Conservation (phyloP, 306 rosid species). For the Casuarina equisetifolia region DNA sequence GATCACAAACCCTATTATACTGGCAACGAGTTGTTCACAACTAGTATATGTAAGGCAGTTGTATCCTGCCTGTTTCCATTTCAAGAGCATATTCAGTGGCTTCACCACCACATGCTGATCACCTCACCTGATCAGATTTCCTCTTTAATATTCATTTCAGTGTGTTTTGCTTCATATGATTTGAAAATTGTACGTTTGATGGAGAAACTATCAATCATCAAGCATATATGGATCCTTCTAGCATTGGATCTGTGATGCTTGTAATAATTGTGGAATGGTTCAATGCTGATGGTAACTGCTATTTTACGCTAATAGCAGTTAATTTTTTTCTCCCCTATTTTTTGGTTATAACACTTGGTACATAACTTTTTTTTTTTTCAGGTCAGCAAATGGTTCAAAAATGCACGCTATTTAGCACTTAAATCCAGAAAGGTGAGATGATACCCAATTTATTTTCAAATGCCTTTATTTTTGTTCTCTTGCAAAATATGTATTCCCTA, state of each 20-base stretch:
- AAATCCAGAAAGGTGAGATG: constrained; percentile 68
- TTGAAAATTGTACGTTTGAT: neutral
- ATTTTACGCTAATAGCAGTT: neutral
- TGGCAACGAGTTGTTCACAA: neutral
- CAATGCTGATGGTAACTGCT: neutral
- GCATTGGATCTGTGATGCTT: neutral
- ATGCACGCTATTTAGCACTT: constrained; percentile 81
- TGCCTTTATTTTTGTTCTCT: neutral
- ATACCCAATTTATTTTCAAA: constrained; percentile 6
- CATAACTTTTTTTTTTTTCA: constrained; percentile 32
- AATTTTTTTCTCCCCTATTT: neutral
- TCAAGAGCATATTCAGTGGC: neutral
- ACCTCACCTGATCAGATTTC: no score
- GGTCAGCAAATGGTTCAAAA: constrained; percentile 98
- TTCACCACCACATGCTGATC: neutral
- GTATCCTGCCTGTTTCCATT: neutral
- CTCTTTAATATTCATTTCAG: no score
- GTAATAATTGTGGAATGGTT: neutral
- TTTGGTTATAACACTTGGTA: neutral
- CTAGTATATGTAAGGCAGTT: neutral
- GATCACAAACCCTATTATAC: neutral
- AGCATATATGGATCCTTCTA: neutral
- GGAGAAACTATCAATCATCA: neutral
- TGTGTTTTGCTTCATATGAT: no score
- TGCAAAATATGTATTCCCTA: constrained; percentile 3